These are phyloP conservation scores for Teratosphaeria nubilosa DNA, from an alignment of 2,329 filamentous ascomycete genomes.

Conservation along the genomic window DNA sequence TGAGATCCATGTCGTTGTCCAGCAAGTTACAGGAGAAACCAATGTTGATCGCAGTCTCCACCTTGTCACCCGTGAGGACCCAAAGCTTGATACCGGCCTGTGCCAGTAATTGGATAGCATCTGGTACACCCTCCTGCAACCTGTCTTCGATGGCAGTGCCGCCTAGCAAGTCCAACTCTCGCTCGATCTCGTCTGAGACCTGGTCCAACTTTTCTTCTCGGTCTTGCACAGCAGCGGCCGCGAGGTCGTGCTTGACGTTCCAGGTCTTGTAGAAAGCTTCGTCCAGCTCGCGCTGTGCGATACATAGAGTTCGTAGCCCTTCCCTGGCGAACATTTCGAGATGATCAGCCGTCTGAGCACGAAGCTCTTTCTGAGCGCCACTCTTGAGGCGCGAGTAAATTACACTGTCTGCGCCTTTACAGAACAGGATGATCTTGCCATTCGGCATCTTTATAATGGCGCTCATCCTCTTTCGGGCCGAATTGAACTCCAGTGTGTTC, in stretches of 20 bases:
- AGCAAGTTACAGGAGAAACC: slow-evolving; percentile 97
- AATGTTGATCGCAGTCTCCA: slow-evolving; percentile 99
- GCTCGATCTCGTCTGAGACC: slow-evolving; percentile 83
- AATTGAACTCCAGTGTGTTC: slow-evolving; percentile 96
- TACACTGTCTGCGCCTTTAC: slow-evolving; percentile 94
- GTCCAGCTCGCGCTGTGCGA: slow-evolving; percentile 69
- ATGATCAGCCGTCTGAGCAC: slow-evolving; percentile 78
- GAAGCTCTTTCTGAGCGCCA: slow-evolving; percentile 76
- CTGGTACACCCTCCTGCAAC: slow-evolving; percentile 90
- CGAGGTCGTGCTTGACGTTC: slow-evolving; percentile 79
- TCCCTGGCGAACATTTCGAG: slow-evolving; percentile 95
- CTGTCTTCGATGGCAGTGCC: slow-evolving; percentile 97
- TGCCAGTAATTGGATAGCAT: slow-evolving; percentile 83
- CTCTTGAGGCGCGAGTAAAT: slow-evolving; percentile 85
- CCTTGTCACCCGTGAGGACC: slow-evolving; percentile 97
- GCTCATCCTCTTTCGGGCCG: slow-evolving; percentile 93
- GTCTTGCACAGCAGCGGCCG: slow-evolving; percentile 70
- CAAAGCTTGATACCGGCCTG: slow-evolving; percentile 96
- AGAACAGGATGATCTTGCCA: slow-evolving; percentile 79
- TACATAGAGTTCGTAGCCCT: slow-evolving; percentile 86
- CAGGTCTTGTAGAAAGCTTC: slow-evolving; percentile 78
- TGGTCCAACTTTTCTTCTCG: slow-evolving; percentile 89
- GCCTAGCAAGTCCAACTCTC: slow-evolving; percentile 75
- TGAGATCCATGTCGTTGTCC: slow-evolving; percentile 95
- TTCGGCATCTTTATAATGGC: slow-evolving; percentile 93